phyloP scores from a whole-genome alignment of 306 rosid genomes.

The Quercus engelmannii region DNA sequence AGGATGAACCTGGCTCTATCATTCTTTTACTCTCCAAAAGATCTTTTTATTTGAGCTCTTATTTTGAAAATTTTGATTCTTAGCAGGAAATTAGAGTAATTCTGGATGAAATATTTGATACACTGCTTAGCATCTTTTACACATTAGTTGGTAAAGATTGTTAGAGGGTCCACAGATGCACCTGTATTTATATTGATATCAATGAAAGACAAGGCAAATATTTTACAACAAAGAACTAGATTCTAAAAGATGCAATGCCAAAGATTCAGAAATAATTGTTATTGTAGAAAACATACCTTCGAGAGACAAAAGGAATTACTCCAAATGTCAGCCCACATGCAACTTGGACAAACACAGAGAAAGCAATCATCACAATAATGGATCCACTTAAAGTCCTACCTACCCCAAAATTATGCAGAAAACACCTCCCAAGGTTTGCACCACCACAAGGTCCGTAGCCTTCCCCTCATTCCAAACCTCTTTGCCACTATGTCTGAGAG shows the following conservation, averaged over 20 bases:
- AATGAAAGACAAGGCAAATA: not conserved
- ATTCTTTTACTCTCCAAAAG: too few species aligned
- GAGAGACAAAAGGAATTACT: constrained; percentile 84
- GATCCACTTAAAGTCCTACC: constrained; percentile 49
- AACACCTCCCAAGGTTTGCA: constrained; percentile 68
- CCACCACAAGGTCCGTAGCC: constrained; percentile 68
- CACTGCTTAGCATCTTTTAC: too few species aligned
- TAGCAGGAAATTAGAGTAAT: too few species aligned
- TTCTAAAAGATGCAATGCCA: not conserved
- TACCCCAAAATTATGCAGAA: constrained; percentile 61
- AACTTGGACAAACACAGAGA: constrained; percentile 78
- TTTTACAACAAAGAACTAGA: not conserved
- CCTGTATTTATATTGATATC: not conserved
- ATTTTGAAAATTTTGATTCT: too few species aligned
- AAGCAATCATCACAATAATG: constrained; percentile 59
- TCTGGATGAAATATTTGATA: too few species aligned
- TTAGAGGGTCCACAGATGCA: not conserved
- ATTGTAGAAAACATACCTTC: constrained; percentile 46
- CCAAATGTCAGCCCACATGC: constrained; percentile 96
- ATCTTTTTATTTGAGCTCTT: too few species aligned
- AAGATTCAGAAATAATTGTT: not conserved
- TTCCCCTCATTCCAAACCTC: constrained; percentile 86
- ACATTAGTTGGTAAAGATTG: not conserved
- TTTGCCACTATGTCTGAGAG: constrained; percentile 54
- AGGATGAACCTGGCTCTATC: too few species aligned